Base-by-base conservation (phyloP, 202 grass and related monocot species). In the Panicum virgatum region DNA sequence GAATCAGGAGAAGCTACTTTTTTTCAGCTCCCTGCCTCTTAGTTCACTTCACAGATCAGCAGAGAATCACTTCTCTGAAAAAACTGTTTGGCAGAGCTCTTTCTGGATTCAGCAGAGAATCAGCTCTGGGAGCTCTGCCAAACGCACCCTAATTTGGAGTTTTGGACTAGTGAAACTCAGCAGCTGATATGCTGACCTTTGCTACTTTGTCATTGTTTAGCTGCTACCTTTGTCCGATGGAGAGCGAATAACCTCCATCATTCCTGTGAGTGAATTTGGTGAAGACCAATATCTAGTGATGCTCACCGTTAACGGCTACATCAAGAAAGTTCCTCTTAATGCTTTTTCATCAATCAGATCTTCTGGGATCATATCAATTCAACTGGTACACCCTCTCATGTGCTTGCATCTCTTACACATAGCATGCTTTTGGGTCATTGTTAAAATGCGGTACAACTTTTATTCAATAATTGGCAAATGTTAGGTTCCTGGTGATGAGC, bases 281-380 rank as follows among this genome's bases (percentile, higher is more conserved):
- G 96, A 91, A 70, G 92, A 96, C 83, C 96, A 96, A 65, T 93
- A 91, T 83, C 80, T 98, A 69, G 77, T 89, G 74, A 98, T 98
- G 96, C 82, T 98, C 66, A 98, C 96, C 22, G 14, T 79, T 48
- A 93, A 98, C 12, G 96, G 96, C 32, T 96, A 88, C 81, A 90
- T 98, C 83, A 98, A 98, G 87, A 98, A 96, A 90, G 89, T 90
- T 85, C 73, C 92, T 86, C 85, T 98, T 80, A 98, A 88, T 87
- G 90, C 83, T n/a, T 98, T 98, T 59, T 93, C 96, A 57, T 48
- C 96, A 39, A 98, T 98, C 80, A 89, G 92, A 84, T 29, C 75
- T 54, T 73, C 80, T 69, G 96, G 96, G 72, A 98, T 98, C 76
- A 98, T 98, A 87, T 90, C 96, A 29, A 98, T 96, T 79, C 92